Evolutionary conservation across 2,329 filamentous ascomycete species (phyloP).

Genomic region (Cordyceps fumosorosea): DNA sequence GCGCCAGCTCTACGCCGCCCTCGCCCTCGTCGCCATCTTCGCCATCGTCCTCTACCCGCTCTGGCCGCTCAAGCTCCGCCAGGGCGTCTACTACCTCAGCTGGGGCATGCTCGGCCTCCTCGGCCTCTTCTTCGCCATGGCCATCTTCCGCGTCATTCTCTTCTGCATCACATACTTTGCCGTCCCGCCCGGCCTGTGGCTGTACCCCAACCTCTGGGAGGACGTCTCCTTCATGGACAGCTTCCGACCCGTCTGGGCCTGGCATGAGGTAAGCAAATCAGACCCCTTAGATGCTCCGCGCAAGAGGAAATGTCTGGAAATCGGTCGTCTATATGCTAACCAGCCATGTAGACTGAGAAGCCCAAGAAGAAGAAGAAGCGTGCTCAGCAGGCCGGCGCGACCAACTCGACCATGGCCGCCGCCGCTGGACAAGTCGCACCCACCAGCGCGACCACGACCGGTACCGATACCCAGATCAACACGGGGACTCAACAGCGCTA

Average conservation of each 20-base stretch:
- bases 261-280: slow-evolving; percentile 73
- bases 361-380: slow-evolving; percentile 54
- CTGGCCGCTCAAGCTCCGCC: slow-evolving; percentile 85
- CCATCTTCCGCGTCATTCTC: slow-evolving; percentile 90
- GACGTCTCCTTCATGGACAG: slow-evolving; percentile 98
- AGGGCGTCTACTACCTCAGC: slow-evolving; percentile 94
- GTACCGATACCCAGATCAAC: slow-evolving; percentile 47
- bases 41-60: slow-evolving; percentile 89
- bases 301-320: not conserved
- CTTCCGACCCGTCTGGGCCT: slow-evolving; percentile 93
- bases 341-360: slow-evolving; percentile 24
- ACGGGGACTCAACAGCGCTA: slow-evolving; percentile 41
- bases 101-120: slow-evolving; percentile 88
- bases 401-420: slow-evolving; percentile 42
- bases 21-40: slow-evolving; percentile 78
- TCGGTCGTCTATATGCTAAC: slow-evolving; percentile 16
- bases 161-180: slow-evolving; percentile 90
- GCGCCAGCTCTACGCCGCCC: slow-evolving; percentile 82
- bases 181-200: slow-evolving; percentile 83
- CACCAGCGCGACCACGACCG: slow-evolving; percentile 49
- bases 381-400: slow-evolving; percentile 21
- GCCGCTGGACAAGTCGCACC: slow-evolving; percentile 47
- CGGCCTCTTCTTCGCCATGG: slow-evolving; percentile 94
- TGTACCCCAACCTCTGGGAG: slow-evolving; percentile 96
- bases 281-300: not conserved